These are phyloP conservation scores for Mariannaea sp. DNA, from an alignment of 2,329 filamentous ascomycete species.

Conservation along the genomic window DNA sequence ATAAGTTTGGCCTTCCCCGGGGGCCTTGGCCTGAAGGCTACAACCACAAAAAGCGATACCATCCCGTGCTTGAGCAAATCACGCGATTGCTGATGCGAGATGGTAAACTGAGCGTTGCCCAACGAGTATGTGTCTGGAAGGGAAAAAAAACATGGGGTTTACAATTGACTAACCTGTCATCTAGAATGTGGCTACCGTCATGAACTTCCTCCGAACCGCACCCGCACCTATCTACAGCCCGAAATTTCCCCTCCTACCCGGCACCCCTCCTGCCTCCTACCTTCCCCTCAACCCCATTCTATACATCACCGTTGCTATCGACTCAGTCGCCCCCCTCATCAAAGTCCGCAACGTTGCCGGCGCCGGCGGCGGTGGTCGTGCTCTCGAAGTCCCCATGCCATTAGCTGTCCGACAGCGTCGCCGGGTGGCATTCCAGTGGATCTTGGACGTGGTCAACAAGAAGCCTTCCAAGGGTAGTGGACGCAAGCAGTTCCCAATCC, in stretches of 20 bases:
- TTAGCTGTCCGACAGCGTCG: constrained; percentile 76
- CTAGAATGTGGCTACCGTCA: constrained; percentile 83
- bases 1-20: constrained; percentile 77
- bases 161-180: constrained; percentile 18
- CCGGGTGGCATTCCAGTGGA: constrained; percentile 83
- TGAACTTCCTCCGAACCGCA: constrained; percentile 83
- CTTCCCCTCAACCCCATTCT: constrained; percentile 87
- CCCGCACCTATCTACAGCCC: constrained; percentile 78
- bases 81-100: constrained; percentile 90
- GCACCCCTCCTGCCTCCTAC: constrained; percentile 74
- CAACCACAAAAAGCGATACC: constrained; percentile 81
- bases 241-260: constrained; percentile 72
- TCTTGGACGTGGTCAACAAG: constrained; percentile 81
- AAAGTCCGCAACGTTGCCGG: constrained; percentile 77
- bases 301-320: constrained; percentile 88
- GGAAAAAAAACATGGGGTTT: background rate
- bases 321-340: constrained; percentile 89
- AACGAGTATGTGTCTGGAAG: constrained; percentile 65
- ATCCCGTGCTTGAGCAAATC: constrained; percentile 82
- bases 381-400: constrained; percentile 82
- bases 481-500: constrained; percentile 71
- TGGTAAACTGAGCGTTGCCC: constrained; percentile 88
- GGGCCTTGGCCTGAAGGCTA: constrained; percentile 64
- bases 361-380: constrained; percentile 81
- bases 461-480: constrained; percentile 74